These are phyloP conservation scores for Aristolochia fimbriata DNA, from an alignment of 164 flowering plant genomes.

Conservation along the genomic window DNA sequence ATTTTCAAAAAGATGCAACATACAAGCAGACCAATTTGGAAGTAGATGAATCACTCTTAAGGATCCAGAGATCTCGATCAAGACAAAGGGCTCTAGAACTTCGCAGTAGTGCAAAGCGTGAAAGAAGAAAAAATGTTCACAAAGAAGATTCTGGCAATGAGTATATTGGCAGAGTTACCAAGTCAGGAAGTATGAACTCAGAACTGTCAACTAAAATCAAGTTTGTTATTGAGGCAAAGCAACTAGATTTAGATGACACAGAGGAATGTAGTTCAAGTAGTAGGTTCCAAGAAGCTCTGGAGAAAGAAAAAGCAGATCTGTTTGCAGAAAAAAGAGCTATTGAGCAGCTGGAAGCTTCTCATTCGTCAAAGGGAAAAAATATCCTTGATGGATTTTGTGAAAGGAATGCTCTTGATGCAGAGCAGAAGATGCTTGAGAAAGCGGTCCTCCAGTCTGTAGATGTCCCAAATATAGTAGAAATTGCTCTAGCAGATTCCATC, in stretches of 20 bases:
- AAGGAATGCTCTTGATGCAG: background rate
- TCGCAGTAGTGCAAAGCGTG: conserved; percentile 55
- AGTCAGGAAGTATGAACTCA: conserved; percentile 6
- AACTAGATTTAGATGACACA: conserved; percentile 36
- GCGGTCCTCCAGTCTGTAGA: background rate
- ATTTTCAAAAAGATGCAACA: conserved; percentile 15
- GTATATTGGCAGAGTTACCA: background rate
- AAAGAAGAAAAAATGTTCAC: conserved; percentile 11
- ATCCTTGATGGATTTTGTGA: background rate
- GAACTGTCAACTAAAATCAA: conserved; percentile 14
- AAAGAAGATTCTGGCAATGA: conserved; percentile 1
- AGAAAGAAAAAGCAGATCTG: conserved; percentile 4
- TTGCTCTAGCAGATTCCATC: background rate
- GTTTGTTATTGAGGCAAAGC: conserved; percentile 32
- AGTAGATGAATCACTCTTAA: conserved; percentile 36
- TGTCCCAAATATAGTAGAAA: background rate
- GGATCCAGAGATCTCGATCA: conserved; percentile 68
- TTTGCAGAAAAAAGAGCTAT: conserved; percentile 9
- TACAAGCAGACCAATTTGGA: conserved; percentile 8
- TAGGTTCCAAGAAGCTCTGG: conserved; percentile 2
- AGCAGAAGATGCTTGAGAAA: background rate
- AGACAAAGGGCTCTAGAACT: conserved; percentile 80
- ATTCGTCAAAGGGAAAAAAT: conserved; percentile 1
- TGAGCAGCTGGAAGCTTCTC: conserved; percentile 6
- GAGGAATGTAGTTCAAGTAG: conserved; percentile 24